Conservation (phyloP, 1,139 yeast genomes). For the Protomyces gravidus region DNA sequence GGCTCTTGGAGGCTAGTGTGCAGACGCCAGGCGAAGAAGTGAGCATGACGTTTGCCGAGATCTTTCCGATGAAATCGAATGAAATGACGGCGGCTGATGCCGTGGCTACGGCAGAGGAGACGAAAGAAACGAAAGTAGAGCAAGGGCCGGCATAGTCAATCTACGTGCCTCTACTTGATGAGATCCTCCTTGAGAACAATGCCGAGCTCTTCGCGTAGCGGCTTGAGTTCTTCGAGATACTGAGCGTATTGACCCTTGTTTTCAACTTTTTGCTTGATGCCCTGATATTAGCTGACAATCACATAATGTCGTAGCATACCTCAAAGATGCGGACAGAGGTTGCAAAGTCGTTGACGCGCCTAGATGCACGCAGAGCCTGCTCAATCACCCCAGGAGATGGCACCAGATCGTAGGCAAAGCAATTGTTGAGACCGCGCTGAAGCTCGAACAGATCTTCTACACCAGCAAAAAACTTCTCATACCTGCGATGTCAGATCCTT, state of each 20-base stretch:
- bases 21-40: background rate
- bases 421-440: conserved; percentile 80
- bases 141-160: background rate
- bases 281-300: background rate
- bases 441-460: conserved; percentile 91
- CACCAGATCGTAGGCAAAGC: conserved; percentile 95
- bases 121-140: background rate
- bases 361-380: conserved; percentile 94
- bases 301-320: conserved; percentile 40
- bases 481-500: no score
- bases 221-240: conserved; percentile 90
- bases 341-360: conserved; percentile 98
- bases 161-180: background rate
- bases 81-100: no score
- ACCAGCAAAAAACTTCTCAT: conserved; percentile 94
- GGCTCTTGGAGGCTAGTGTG: background rate
- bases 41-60: background rate
- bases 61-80: no score
- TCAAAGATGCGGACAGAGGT: conserved; percentile 98
- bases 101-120: no score
- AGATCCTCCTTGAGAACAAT: conserved; percentile 31
- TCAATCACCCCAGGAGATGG: conserved; percentile 96
- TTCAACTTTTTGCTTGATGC: conserved; percentile 24
- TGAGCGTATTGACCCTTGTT: conserved; percentile 60
- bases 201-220: conserved; percentile 86